Conservation (phyloP, 176 grass and related monocot genomes). For the Melocanna baccifera region DNA sequence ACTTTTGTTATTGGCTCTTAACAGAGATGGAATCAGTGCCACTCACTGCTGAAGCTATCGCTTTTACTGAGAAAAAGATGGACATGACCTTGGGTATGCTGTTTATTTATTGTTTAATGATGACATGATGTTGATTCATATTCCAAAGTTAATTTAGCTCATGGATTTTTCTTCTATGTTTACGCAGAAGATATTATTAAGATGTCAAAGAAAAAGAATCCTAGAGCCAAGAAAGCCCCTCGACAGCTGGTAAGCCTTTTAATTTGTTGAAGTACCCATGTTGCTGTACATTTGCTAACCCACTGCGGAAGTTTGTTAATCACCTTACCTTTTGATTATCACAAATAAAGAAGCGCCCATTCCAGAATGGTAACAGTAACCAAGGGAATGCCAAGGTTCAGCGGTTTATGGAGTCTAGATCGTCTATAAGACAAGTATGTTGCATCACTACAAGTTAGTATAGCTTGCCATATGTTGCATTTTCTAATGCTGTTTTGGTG, state of each 20-base stretch:
- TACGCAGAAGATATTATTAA: slow-evolving; percentile 91
- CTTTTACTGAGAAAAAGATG: slow-evolving; percentile 98
- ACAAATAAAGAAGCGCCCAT: slow-evolving; percentile 70
- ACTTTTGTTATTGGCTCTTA: not conserved
- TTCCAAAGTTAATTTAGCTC: not conserved
- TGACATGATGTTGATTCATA: not conserved
- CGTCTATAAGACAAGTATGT: slow-evolving; percentile 79
- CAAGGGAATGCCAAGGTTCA: slow-evolving; percentile 59
- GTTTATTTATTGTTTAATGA: slow-evolving; percentile 14
- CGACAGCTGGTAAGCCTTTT: slow-evolving; percentile 61
- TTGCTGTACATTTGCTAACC: not conserved
- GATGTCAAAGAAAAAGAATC: slow-evolving; percentile 90
- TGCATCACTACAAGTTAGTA: not conserved
- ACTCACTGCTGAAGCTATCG: slow-evolving; percentile 66
- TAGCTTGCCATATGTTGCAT: not conserved
- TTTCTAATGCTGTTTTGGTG: slow-evolving; percentile 28
- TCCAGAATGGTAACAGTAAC: slow-evolving; percentile 52
- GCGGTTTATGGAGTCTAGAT: slow-evolving; percentile 71
- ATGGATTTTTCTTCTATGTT: not conserved
- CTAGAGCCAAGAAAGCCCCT: slow-evolving; percentile 56
- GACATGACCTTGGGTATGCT: slow-evolving; percentile 92
- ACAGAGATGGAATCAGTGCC: slow-evolving; percentile 68
- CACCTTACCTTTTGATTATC: not conserved
- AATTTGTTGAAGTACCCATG: not conserved
- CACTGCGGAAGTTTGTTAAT: not conserved